Evolutionary conservation across 202 grass and related monocot species (phyloP), one percentile per base, ranked within the genome.

Genomic region (Cymbopogon flexuosus): DNA sequence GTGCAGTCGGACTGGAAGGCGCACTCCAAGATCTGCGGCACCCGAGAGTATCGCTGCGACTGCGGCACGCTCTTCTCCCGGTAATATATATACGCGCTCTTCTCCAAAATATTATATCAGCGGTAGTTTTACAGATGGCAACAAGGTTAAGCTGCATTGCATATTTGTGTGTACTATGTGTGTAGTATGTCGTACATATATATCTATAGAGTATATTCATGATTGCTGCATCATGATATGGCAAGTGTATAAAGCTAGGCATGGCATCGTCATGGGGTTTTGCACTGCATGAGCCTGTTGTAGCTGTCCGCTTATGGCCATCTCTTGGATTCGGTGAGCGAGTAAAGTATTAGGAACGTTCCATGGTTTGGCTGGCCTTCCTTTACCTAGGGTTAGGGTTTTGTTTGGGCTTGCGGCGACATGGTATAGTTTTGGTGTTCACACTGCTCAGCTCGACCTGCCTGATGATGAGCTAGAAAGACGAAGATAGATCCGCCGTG

Each of bases 1-100:
- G 95, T 98, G 6, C 95, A 98, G 81, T 98, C 95, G 0, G 95
- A 98, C 86, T 94, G 90, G 92, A 98, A 98, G 92, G 95, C 95
- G 8, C 95, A 98, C 84, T 92, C 95, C 80, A 98, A 98, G 90
- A 93, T 91, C 70, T 98, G 95, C 73, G 95, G 95, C 82, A 98
- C 92, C 36, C 89, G 94, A 65, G 94, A 97, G 83, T 97, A 97
- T 73, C 84, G 94, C 23, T 97, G 94, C 84, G 94, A 97, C 75
- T 97, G 94, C 76, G 94, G 94, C 82, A 97, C 94, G 6, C 90
- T 97, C 76, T 97, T 97, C 92, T 98, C 95, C 42, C 67, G 95
- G 95, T 97, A 85, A n/a, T 37, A 37, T 37, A 37, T 37, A 40
- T 9, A 7, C 2, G 8, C 10, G n/a, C n/a, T n/a, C n/a, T n/a